Percentiles rank a stretch among this genome's conserved stretches.
Conservation (phyloP, 257 asterid genomes). For the Verbena officinalis region DNA sequence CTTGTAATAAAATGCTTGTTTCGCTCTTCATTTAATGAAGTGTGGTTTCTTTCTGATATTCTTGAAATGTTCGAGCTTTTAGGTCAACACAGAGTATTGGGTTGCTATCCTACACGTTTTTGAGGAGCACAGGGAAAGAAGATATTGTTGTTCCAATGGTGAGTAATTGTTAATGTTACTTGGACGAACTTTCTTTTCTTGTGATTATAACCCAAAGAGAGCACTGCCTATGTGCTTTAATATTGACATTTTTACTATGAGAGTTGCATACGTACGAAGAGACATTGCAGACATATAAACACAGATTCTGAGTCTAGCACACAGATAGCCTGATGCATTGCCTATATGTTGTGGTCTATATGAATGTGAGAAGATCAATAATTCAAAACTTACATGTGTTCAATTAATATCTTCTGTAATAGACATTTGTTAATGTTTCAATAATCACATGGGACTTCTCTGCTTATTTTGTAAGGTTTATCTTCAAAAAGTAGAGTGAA, state of each 20-base stretch:
- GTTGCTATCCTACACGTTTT: conserved; percentile 78
- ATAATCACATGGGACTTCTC: background rate
- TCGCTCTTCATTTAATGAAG: background rate
- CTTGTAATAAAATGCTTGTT: conserved; percentile 4
- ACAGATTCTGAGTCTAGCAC: background rate
- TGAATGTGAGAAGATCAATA: conserved; percentile 1
- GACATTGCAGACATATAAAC: conserved; percentile 1
- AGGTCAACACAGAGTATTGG: conserved; percentile 91
- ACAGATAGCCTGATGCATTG: background rate
- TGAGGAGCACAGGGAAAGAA: conserved; percentile 83
- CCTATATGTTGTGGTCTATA: background rate
- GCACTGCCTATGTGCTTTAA: background rate
- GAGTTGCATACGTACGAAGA: background rate
- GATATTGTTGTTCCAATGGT: conserved; percentile 95
- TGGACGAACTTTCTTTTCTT: background rate
- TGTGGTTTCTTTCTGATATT: conserved; percentile 1
- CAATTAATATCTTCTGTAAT: background rate
- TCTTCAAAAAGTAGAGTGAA: background rate
- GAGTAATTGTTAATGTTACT: conserved; percentile 30
- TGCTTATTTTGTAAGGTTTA: background rate
- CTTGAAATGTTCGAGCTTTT: conserved; percentile 27
- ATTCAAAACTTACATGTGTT: background rate
- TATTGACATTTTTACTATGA: background rate
- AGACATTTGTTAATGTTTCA: background rate
- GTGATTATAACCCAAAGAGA: conserved; percentile 7